These are phyloP conservation scores for Coemansia sp. DNA, from an alignment of 192 early-diverging fungal genomes.

Conservation along the genomic window DNA sequence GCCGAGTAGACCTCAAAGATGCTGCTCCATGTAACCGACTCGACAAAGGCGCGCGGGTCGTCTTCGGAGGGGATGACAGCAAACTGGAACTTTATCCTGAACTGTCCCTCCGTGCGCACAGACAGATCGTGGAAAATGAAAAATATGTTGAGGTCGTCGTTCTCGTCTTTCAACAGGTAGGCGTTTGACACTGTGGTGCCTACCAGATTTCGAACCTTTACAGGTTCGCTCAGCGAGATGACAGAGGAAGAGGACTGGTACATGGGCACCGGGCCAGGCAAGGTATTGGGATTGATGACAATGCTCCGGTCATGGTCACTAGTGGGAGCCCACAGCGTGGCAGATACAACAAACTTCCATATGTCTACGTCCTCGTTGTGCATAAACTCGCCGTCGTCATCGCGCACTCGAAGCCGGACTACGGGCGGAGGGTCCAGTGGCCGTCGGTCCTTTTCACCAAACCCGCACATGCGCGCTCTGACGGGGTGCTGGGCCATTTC, in stretches of 20 bases:
- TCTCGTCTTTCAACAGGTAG: constrained; percentile 62
- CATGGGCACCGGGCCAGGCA: constrained; percentile 40
- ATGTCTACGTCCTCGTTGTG: constrained; percentile 58
- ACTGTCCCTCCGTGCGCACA: constrained; percentile 72
- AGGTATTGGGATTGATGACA: constrained; percentile 49
- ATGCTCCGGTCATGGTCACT: constrained; percentile 46
- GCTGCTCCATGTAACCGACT: constrained; percentile 42
- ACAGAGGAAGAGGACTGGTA: constrained; percentile 39
- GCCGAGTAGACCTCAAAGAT: constrained; percentile 72
- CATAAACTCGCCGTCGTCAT: constrained; percentile 53
- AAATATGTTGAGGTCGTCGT: constrained; percentile 68
- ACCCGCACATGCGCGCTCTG: constrained; percentile 76
- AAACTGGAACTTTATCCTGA: constrained; percentile 71
- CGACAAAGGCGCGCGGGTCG: constrained; percentile 47
- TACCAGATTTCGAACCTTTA: constrained; percentile 66
- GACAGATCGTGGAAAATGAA: constrained; percentile 83
- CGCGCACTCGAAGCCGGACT: constrained; percentile 58
- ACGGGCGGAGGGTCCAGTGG: constrained; percentile 72
- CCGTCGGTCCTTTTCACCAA: constrained; percentile 74
- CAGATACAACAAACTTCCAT: constrained; percentile 48
- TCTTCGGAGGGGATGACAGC: constrained; percentile 61
- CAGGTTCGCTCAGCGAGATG: constrained; percentile 50
- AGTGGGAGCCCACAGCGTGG: constrained; percentile 46
- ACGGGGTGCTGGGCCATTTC: constrained; percentile 70
- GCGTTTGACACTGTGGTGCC: constrained; percentile 69